Base-by-base conservation (phyloP, 169 alveolate species). In the Plasmodium vinckei region DNA sequence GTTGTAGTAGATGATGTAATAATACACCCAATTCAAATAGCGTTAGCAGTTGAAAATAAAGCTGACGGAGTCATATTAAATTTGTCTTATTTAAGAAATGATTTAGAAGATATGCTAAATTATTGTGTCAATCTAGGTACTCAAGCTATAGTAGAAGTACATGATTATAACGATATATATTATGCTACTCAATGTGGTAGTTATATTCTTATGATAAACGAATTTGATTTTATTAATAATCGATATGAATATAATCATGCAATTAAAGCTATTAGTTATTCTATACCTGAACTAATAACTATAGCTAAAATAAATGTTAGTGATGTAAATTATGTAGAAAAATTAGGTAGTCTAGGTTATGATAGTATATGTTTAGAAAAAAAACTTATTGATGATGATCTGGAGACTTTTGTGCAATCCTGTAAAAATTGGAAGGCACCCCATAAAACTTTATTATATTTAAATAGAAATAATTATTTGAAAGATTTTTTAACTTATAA, bases 41-140 rank as follows among this genome's bases (percentile, higher is more conserved):
- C 96, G 3, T 94, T 92, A 63, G 96, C 96, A 0, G 94, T 93
- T 15, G 95, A 94, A 72, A 82, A 84, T 68, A 87, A 93, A 70
- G 96, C 96, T 17, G 96, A 94, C 89, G 96, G 95, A 3, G 96
- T 94, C n/a, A 59, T 94, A 67, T 75, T 94, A 73, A 94, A 92
- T 72, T 82, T 93, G 5, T 68, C 94, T 4, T 87, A 72, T 87
- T 57, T 94, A 69, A 94, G 89, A 46, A 79, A 86, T 60, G 94
- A 93, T 56, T 49, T 94, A 15, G 88, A 88, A 73, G 92, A 89
- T 6, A 88, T 94, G 94, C 9, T 94, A 46, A 71, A 56, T 46
- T 73, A 93, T 46, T 94, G 95, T 65, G 68, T 82, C 33, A 92
- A 69, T 17, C 67, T 94, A 92, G 96, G 96, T 5, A 94, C 92